phyloP scores from a whole-genome alignment of 495 filamentous ascomycete species.

The Hypoxylon crocopeplum region DNA sequence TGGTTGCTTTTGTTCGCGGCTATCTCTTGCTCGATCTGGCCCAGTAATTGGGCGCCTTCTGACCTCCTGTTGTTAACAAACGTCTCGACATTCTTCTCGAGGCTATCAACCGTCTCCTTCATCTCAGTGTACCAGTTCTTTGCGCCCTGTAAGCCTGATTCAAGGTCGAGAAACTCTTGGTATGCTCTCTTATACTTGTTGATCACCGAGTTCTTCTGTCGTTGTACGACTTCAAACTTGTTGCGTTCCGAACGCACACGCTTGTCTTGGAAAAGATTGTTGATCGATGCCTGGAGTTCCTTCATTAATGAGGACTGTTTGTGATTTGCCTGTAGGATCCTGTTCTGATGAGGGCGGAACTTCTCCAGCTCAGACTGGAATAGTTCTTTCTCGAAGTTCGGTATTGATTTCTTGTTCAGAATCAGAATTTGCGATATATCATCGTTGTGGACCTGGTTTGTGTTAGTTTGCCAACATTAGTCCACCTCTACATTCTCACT shows the following conservation, averaged over 20 bases:
- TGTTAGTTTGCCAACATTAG: conserved; percentile 40
- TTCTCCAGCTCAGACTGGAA: conserved; percentile 97
- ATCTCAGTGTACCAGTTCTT: conserved; percentile 95
- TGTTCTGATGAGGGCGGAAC: conserved; percentile 90
- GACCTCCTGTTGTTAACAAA: conserved; percentile 94
- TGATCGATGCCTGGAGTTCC: conserved; percentile 88
- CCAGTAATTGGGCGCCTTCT: conserved; percentile 88
- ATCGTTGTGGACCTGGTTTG: conserved; percentile 81
- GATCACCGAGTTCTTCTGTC: conserved; percentile 81
- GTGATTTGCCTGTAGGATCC: conserved; percentile 88
- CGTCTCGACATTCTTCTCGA: conserved; percentile 95
- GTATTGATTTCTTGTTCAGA: conserved; percentile 92
- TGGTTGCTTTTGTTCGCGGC: conserved; percentile 71
- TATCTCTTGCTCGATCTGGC: conserved; percentile 83
- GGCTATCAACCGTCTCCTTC: conserved; percentile 90
- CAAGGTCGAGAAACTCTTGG: conserved; percentile 90
- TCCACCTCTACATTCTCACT: conserved; percentile 17
- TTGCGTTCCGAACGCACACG: conserved; percentile 91
- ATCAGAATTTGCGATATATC: conserved; percentile 98
- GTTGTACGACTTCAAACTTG: conserved; percentile 87
- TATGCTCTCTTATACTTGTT: conserved; percentile 89
- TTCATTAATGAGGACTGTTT: conserved; percentile 95
- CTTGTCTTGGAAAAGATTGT: conserved; percentile 90
- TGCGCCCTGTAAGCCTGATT: conserved; percentile 81
- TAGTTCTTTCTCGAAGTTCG: conserved; percentile 85